phyloP scores from a whole-genome alignment of 106 monocot genomes.

The Chionographis japonica region DNA sequence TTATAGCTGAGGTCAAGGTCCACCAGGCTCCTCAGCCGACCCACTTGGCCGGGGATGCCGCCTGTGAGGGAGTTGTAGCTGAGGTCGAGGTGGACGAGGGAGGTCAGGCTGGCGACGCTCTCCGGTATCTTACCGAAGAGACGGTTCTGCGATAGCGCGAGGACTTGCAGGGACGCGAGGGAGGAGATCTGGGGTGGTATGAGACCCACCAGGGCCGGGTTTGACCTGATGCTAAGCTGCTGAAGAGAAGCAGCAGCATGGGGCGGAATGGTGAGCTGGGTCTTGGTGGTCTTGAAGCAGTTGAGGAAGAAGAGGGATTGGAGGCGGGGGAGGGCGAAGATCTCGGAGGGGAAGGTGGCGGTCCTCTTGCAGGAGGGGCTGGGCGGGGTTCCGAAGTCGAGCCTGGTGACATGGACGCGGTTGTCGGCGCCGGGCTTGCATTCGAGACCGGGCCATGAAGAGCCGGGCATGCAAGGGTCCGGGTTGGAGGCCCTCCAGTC shows the following conservation, averaged over 20 bases:
- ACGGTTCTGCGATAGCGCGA: constrained; percentile 74
- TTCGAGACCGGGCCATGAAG: constrained; percentile 74
- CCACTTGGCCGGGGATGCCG: constrained; percentile 37
- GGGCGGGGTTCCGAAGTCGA: constrained; percentile 57
- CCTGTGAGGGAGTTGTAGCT: constrained; percentile 80
- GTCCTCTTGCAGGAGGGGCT: constrained; percentile 60
- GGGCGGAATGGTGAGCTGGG: constrained; percentile 26
- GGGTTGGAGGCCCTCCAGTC: constrained; percentile 70
- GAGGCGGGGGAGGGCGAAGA: constrained; percentile 61
- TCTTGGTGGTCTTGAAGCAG: constrained; percentile 64
- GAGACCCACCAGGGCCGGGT: constrained; percentile 51
- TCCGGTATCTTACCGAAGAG: constrained; percentile 54
- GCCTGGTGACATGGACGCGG: constrained; percentile 64
- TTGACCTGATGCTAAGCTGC: constrained; percentile 77
- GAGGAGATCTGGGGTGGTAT: constrained; percentile 51
- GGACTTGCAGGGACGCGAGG: constrained; percentile 57
- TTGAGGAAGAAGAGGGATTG: constrained; percentile 73
- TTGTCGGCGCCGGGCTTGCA: constrained; percentile 44
- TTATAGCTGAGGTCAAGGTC: constrained; percentile 89
- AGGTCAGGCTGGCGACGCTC: constrained; percentile 25
- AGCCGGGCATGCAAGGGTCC: constrained; percentile 61
- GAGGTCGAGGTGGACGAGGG: constrained; percentile 69
- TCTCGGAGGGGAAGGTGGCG: constrained; percentile 59
- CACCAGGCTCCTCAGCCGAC: constrained; percentile 29
- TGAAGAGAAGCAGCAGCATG: constrained; percentile 26